phyloP scores from a whole-genome alignment of 306 rosid genomes.

The Vicia sativa region DNA sequence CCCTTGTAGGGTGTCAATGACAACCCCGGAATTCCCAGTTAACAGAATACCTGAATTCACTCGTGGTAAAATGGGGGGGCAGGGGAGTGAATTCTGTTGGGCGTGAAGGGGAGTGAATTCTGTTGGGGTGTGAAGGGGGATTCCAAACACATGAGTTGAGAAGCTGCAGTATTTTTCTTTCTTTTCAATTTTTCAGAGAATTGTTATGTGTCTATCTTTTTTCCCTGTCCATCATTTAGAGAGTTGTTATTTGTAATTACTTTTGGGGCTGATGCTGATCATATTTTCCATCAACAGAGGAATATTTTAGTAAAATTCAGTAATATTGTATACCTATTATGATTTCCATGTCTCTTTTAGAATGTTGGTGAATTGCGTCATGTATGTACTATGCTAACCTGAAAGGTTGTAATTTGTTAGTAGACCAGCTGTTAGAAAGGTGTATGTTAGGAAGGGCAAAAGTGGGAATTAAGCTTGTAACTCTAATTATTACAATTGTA shows the following conservation, averaged over 20 bases:
- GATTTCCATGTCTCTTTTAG: background rate
- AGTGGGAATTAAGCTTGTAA: no score
- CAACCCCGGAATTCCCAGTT: background rate
- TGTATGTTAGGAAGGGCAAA: no score
- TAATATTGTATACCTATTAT: constrained; percentile 14
- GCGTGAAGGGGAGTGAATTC: background rate
- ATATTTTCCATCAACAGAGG: background rate
- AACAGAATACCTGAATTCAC: background rate
- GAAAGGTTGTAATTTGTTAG: background rate
- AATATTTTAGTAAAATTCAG: background rate
- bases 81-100: no score
- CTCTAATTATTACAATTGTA: no score
- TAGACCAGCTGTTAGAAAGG: no score
- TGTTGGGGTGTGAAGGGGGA: background rate
- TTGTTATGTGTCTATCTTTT: background rate
- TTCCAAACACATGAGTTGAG: background rate
- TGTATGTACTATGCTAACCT: constrained; percentile 23
- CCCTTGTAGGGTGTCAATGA: background rate
- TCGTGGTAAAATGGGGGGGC: background rate
- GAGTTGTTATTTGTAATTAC: constrained; percentile 13
- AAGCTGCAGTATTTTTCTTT: background rate
- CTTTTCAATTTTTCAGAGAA: constrained; percentile 4
- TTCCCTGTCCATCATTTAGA: constrained; percentile 2
- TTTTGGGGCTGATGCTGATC: background rate
- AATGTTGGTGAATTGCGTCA: constrained; percentile 19